These are phyloP conservation scores for Ampelomyces quisqualis DNA, from an alignment of 2,329 filamentous ascomycete genomes.

Conservation along the genomic window DNA sequence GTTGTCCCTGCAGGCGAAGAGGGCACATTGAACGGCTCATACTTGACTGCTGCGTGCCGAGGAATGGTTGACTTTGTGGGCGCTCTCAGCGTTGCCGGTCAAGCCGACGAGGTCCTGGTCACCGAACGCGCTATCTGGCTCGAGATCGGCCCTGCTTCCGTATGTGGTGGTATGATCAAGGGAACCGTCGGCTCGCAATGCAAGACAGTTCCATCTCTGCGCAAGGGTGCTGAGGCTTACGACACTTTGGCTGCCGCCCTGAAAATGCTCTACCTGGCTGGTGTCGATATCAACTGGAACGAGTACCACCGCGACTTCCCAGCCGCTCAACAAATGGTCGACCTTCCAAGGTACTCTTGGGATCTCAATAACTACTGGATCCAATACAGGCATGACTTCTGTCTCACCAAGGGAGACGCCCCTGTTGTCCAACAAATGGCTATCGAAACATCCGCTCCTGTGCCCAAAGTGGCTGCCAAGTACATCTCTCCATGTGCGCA, in stretches of 20 bases:
- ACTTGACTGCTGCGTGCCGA: slow-evolving; percentile 31
- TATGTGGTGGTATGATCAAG: slow-evolving; percentile 11
- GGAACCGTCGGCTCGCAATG: slow-evolving; percentile 22
- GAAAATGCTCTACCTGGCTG: slow-evolving; percentile 53
- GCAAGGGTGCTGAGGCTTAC: slow-evolving; percentile 1
- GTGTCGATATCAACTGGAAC: slow-evolving; percentile 60
- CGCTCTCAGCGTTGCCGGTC: background rate
- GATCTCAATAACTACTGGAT: slow-evolving; percentile 45
- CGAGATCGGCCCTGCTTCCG: slow-evolving; percentile 20
- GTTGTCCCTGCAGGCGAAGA: slow-evolving; percentile 42
- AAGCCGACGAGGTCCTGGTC: background rate
- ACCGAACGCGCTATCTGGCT: slow-evolving; percentile 10
- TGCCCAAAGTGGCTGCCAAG: background rate
- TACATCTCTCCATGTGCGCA: no score
- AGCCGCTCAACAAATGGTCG: slow-evolving; percentile 4
- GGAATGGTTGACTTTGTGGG: slow-evolving; percentile 37
- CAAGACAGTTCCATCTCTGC: slow-evolving; percentile 3
- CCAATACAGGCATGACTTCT: slow-evolving; percentile 39
- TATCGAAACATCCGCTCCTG: background rate
- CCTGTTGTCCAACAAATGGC: background rate
- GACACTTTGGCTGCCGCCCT: slow-evolving; percentile 41
- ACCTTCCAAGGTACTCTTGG: slow-evolving; percentile 41
- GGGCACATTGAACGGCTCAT: slow-evolving; percentile 32
- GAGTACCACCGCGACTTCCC: slow-evolving; percentile 52
- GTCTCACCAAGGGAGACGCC: slow-evolving; percentile 17